phyloP scores from a whole-genome alignment of 257 asterid genomes.

The Przewalskia tangutica region DNA sequence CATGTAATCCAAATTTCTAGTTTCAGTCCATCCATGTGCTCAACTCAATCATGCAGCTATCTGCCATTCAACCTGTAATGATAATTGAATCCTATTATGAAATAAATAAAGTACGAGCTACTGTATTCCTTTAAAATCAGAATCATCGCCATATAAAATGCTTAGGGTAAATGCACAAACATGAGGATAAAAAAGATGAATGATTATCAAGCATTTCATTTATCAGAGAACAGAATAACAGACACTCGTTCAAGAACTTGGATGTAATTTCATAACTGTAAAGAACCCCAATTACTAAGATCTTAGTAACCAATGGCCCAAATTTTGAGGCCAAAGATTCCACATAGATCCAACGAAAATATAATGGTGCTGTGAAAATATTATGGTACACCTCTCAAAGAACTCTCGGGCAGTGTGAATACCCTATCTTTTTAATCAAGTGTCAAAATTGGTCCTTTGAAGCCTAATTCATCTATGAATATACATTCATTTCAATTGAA shows the following conservation, averaged over 20 bases:
- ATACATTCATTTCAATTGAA: background rate
- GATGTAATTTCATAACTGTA: background rate
- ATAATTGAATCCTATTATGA: background rate
- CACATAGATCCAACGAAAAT: background rate
- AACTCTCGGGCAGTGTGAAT: background rate
- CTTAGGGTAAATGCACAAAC: background rate
- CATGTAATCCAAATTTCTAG: background rate
- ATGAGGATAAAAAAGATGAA: background rate
- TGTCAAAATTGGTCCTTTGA: background rate
- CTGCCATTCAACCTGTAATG: constrained; percentile 1
- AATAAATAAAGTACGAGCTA: background rate
- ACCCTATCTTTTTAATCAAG: background rate
- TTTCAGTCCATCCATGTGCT: background rate
- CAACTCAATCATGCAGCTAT: background rate
- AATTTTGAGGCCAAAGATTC: background rate
- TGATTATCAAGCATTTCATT: background rate
- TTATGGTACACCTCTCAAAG: too few species aligned
- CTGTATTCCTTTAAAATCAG: background rate
- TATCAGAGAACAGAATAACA: background rate
- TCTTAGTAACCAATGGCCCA: background rate
- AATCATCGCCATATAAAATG: background rate
- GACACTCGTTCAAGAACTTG: background rate
- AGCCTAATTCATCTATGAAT: background rate
- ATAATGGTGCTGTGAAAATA: background rate
- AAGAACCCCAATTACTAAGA: background rate